Evolutionary conservation across 176 grass and related monocot genomes (phyloP).

Genomic region (Pontederia crassipes): DNA sequence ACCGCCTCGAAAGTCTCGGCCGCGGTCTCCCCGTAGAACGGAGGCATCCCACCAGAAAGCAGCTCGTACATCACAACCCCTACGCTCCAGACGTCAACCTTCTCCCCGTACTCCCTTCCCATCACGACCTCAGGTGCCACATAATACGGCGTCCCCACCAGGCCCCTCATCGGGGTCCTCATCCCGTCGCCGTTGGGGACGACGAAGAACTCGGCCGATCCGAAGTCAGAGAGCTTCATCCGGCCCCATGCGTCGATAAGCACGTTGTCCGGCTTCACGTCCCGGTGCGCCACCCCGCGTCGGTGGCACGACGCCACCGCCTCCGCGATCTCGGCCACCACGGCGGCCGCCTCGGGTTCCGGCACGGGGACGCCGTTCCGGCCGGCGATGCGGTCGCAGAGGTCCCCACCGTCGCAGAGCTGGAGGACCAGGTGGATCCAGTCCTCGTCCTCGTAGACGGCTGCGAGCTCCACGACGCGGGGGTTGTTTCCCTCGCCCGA

Average conservation of each 20-base stretch:
- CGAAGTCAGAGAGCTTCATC: slow-evolving; percentile 50
- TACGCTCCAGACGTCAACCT: slow-evolving; percentile 78
- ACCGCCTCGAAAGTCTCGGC: slow-evolving; percentile 50
- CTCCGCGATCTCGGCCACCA: slow-evolving; percentile 41
- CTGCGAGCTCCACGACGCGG: slow-evolving; percentile 35
- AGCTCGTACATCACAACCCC: slow-evolving; percentile 57
- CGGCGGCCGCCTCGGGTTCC: slow-evolving; percentile 35
- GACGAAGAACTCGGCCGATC: slow-evolving; percentile 46
- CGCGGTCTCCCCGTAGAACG: slow-evolving; percentile 62
- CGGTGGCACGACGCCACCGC: slow-evolving; percentile 55
- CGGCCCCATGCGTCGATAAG: slow-evolving; percentile 31
- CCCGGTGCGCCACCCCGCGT: slow-evolving; percentile 57
- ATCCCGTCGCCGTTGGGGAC: neutral
- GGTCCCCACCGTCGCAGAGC: slow-evolving; percentile 27
- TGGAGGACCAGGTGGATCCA: slow-evolving; percentile 75
- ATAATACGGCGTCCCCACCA: slow-evolving; percentile 76
- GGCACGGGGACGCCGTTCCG: slow-evolving; percentile 35
- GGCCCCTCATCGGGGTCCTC: slow-evolving; percentile 20
- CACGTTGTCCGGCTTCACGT: slow-evolving; percentile 84
- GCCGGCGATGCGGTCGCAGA: slow-evolving; percentile 31
- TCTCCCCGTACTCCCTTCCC: slow-evolving; percentile 51
- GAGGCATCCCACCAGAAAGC: slow-evolving; percentile 49
- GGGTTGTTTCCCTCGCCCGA: slow-evolving; percentile 33
- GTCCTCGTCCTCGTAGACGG: slow-evolving; percentile 35
- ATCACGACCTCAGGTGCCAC: slow-evolving; percentile 74